Base-by-base conservation (phyloP, 352 stramenopile species). In the Globisporangium paddicum region DNA sequence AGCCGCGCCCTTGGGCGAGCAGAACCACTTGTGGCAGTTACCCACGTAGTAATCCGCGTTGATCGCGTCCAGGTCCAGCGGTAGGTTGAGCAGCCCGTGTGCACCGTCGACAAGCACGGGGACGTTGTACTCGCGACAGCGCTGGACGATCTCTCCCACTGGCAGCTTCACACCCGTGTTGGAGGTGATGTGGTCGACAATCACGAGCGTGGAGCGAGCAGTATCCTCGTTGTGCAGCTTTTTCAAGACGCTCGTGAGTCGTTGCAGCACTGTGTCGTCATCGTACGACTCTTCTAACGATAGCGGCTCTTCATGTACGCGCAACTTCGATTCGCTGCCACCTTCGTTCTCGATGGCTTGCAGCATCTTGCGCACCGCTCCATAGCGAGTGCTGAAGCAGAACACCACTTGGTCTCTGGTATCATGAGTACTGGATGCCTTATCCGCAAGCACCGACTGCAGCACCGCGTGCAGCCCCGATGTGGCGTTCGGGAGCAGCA, bases 1-100 rank as follows among this genome's bases (percentile, higher is more conserved):
- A 0, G 85, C 95, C 0, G 89, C 86, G 5, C 92, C 93, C 41
- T 89, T 82, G 4, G 92, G 81, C 16, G 90, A 89, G 26, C 86
- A 93, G 37, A 98, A 90, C 93, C 93, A 98, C 64, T 98, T 98
- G 75, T 98, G 95, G 66, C 87, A 96, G 72, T 98, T 98, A 30
- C 84, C 84, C 2, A 94, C 73, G 68, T 98, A 98, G 63, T 96
- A 97, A 66, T 98, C 92, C 23, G 94, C 84, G 14, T 63, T 57
- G n/a, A 93, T 58, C 0, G 56, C 68, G 1, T 75, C 63, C 2
- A 98, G 55, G 64, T 95, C 55, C 30, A 98, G 70, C 8, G 68
- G 32, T 23, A 97, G 42, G 32, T 96, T 93, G 18, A 97, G 66
- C 44, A 98, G 72, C 25, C 76, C 86, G 66, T 98, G 93, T 0